These are phyloP conservation scores for Pleurotus platypus DNA, from an alignment of 768 basidiomycete genomes.

Conservation along the genomic window DNA sequence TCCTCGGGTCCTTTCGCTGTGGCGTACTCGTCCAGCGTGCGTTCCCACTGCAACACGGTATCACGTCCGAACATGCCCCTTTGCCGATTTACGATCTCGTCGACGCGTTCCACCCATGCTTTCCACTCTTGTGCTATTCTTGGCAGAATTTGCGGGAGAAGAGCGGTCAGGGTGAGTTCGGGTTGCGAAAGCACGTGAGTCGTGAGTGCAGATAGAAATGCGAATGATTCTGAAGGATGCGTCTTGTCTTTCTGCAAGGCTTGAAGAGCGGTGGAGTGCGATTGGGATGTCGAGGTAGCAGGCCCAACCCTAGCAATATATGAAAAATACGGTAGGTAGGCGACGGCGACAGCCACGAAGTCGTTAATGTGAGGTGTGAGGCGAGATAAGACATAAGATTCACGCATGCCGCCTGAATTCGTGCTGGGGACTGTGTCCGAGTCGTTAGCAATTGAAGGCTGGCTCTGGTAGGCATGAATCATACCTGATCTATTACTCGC, in stretches of 20 bases:
- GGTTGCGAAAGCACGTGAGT: conserved; percentile 68
- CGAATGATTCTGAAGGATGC: conserved; percentile 73
- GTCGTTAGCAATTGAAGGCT: conserved; percentile 10
- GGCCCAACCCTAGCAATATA: conserved; percentile 34
- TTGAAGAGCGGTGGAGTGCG: conserved; percentile 41
- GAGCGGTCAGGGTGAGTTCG: conserved; percentile 54
- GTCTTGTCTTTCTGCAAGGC: conserved; percentile 59
- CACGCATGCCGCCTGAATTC: conserved; percentile 65
- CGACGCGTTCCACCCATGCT: conserved; percentile 70
- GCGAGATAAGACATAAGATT: conserved; percentile 73
- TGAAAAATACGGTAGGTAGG: conserved; percentile 86
- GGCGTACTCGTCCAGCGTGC: conserved; percentile 63
- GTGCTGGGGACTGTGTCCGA: neutral
- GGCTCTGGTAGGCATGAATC: conserved; percentile 4
- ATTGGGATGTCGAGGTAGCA: conserved; percentile 26
- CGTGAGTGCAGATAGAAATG: conserved; percentile 66
- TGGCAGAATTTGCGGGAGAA: conserved; percentile 56
- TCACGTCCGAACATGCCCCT: conserved; percentile 81
- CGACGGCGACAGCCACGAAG: conserved; percentile 72
- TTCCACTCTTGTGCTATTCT: conserved; percentile 74
- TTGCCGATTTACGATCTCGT: conserved; percentile 64
- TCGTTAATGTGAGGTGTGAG: conserved; percentile 73
- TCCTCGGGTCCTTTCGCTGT: conserved; percentile 40
- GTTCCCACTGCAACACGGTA: conserved; percentile 65
- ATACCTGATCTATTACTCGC: conserved; percentile 16